phyloP scores from a whole-genome alignment of 192 early-diverging fungal genomes.

The Podila horticola region DNA sequence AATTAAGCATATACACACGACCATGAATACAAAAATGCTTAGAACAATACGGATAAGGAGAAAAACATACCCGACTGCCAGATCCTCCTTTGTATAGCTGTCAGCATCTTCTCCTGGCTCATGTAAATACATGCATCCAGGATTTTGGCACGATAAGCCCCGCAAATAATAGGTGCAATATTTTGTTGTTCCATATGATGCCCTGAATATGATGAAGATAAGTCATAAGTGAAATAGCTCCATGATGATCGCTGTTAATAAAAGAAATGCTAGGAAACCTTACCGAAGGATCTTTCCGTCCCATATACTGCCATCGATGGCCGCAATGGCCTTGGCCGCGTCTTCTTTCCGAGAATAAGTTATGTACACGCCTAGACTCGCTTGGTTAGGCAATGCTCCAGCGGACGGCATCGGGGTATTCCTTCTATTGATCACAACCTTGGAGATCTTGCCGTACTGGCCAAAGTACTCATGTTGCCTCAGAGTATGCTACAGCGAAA shows the following conservation, averaged over 20 bases:
- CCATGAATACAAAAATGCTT: background rate
- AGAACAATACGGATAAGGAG: background rate
- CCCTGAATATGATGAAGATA: slow-evolving; percentile 58
- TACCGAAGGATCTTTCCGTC: slow-evolving; percentile 89
- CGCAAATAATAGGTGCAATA: slow-evolving; percentile 98
- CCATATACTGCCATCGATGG: slow-evolving; percentile 89
- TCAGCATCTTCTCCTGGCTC: slow-evolving; percentile 94
- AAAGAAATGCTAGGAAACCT: background rate
- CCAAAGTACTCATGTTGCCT: slow-evolving; percentile 94
- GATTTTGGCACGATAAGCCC: slow-evolving; percentile 91
- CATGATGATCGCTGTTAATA: background rate
- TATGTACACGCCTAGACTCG: slow-evolving; percentile 88
- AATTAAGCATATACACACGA: background rate
- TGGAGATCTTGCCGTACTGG: slow-evolving; percentile 96
- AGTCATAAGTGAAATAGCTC: background rate
- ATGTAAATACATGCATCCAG: slow-evolving; percentile 95
- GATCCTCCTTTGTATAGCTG: slow-evolving; percentile 90
- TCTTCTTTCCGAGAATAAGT: slow-evolving; percentile 94
- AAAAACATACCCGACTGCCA: slow-evolving; percentile 70
- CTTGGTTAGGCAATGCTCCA: slow-evolving; percentile 51
- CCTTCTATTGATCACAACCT: slow-evolving; percentile 92
- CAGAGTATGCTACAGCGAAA: slow-evolving; percentile 65
- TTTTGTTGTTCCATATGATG: slow-evolving; percentile 97
- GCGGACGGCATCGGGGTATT: slow-evolving; percentile 56
- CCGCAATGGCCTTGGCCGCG: slow-evolving; percentile 91